Conservation (phyloP, 139 green algal genomes). For the Micractinium sp. region DNA sequence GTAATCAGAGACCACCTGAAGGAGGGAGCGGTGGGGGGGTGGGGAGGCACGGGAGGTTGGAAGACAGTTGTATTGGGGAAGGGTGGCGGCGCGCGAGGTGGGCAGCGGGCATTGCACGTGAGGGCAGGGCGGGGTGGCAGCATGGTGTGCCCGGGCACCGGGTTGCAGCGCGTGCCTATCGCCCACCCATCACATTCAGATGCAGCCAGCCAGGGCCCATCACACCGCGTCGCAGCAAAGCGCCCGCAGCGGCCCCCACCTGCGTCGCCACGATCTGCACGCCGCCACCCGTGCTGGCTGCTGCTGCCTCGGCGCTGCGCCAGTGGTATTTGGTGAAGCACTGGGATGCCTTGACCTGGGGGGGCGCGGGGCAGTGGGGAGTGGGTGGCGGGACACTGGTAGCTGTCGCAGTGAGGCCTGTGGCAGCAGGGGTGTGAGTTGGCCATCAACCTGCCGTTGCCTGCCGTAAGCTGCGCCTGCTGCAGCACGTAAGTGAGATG, state of each 20-base stretch:
- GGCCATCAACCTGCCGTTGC: too few species aligned
- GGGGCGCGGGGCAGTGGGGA: too few species aligned
- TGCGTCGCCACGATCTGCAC: slow-evolving; percentile 78
- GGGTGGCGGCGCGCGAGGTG: not conserved
- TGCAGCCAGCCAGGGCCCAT: not conserved
- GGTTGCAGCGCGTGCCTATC: too few species aligned
- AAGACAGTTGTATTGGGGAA: not conserved
- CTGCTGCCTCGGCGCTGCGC: slow-evolving; percentile 40
- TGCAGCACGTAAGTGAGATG: too few species aligned
- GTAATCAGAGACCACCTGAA: slow-evolving; percentile 82
- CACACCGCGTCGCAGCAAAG: not conserved
- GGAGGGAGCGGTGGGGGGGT: not conserved
- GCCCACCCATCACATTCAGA: too few species aligned
- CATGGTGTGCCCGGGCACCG: not conserved
- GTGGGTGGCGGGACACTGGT: too few species aligned
- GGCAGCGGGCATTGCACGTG: too few species aligned
- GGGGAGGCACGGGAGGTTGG: not conserved
- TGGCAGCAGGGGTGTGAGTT: too few species aligned
- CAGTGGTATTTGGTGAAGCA: slow-evolving; percentile 92
- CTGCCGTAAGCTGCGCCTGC: too few species aligned
- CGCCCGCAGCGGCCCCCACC: slow-evolving; percentile 28
- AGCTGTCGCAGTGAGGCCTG: too few species aligned
- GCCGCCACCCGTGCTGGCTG: slow-evolving; percentile 32
- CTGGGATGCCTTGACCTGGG: slow-evolving; percentile 77
- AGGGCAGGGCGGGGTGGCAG: too few species aligned